Evolutionary conservation across 192 early-diverging fungal genomes (phyloP), one percentile per base, ranked within the genome.

Genomic region (Podila horticola): DNA sequence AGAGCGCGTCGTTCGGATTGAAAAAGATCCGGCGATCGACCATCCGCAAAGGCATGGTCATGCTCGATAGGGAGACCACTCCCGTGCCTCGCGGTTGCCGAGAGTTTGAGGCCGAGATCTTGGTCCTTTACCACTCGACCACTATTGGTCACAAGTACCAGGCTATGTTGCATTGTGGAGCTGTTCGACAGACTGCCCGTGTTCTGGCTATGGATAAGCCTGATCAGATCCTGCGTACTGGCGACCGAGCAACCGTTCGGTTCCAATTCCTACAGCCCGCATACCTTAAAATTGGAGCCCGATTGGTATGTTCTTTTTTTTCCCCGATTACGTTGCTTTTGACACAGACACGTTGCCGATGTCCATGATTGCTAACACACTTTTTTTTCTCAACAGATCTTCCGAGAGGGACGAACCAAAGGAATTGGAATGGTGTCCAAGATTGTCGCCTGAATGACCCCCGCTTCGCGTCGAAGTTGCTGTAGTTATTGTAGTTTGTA

Each of bases 131-230:
- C 75, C 95, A 97, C 77, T 93, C 93, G 34, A 96, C 97, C 0
- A 98, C 97, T 8, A 98, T 98, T 66, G 90, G 90, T 15, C 86
- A 88, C 62, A 93, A 93, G 66, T 98, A 98, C 83, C 97, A 98
- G 86, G 95, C 97, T 5, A 98, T 98, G 97, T 69, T 98, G 59
- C 97, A 98, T 67, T 97, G 94, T 69, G 95, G 95, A 0, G 88
- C 88, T 59, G 93, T 92, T 10, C 87, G 95, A 20, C 97, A 98
- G 83, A 96, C 97, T 0, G 97, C 94, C 0, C 87, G 91, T 45
- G 93, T 98, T 24, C 82, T 95, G 45, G 86, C 90, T 0, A 83
- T 95, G 87, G 89, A 94, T 60, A 86, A 88, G 20, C 71, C 77
- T 2, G 77, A 81, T 38, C 83, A 81, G 38, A 86, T 95, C 8